Evolutionary conservation across 2,329 filamentous ascomycete species (phyloP), one percentile per base, ranked within the genome.

Genomic region (Sclerotinia minor): DNA sequence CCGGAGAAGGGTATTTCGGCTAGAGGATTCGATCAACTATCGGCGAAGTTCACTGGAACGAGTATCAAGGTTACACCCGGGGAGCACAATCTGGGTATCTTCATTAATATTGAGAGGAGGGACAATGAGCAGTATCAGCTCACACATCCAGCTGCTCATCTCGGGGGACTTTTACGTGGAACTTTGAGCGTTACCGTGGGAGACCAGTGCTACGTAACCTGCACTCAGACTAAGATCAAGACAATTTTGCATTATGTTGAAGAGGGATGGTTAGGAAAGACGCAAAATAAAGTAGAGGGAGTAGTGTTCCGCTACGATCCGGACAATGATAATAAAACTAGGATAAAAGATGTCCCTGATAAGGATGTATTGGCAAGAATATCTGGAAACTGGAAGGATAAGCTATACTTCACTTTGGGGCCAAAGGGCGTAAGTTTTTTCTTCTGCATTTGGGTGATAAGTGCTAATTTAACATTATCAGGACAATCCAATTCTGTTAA

Each of bases 1-100:
- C 93, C 94, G 0, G 91, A 96, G 73, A 94, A 92, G 77, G 95
- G 94, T 38, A 85, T 99, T 72, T 88, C 87, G 49, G 95, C 95
- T 21, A 86, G 90, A 68, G 95, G 95, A 1, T 99, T 94, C 77
- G 95, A 99, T 77, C 95, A 99, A 81, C 89, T 99, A 75, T 94
- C 91, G 73, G 95, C 95, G 76, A 98, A 97, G 79, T 99, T 99
- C 80, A 98, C 95, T 0, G 95, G 95, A 68, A 97, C 95, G 24
- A 94, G 92, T 74, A 86, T 99, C 79, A 92, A 93, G 77, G 94
- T 99, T 49, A 89, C 90, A 29, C 92, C 95, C 0, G 95, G 95
- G 71, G 89, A 94, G 77, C 92, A 96, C 81, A 99, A 99, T 79
- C 83, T 96, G 72, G 95, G 95, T 72, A 98, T 99, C 74, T 99